These are phyloP conservation scores for Endoconidiophora laricicola DNA, from an alignment of 2,329 filamentous ascomycete species.

Conservation along the genomic window DNA sequence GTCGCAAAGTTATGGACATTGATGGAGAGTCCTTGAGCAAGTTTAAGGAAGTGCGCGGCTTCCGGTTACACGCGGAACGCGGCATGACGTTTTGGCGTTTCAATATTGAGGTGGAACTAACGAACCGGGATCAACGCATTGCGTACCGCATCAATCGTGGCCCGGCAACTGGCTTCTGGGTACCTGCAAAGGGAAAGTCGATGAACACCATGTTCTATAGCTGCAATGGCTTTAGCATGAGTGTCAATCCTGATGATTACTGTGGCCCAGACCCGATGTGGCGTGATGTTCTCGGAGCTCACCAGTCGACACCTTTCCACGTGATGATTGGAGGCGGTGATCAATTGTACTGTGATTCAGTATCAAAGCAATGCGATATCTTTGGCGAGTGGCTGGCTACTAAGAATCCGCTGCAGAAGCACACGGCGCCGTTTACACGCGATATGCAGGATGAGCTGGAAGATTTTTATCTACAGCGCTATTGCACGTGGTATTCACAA, in stretches of 20 bases:
- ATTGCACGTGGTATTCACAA: slow-evolving; percentile 91
- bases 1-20: slow-evolving; percentile 33
- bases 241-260: slow-evolving; percentile 60
- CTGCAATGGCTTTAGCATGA: slow-evolving; percentile 86
- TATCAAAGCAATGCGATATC: slow-evolving; percentile 54
- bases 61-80: slow-evolving; percentile 67
- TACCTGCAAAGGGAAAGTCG: slow-evolving; percentile 62
- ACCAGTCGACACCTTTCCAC: slow-evolving; percentile 85
- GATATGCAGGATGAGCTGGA: slow-evolving; percentile 85
- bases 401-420: slow-evolving; percentile 65
- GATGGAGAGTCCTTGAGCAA: slow-evolving; percentile 72
- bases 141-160: slow-evolving; percentile 92
- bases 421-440: slow-evolving; percentile 56
- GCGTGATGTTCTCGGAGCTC: slow-evolving; percentile 85
- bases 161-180: slow-evolving; percentile 83
- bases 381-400: slow-evolving; percentile 77
- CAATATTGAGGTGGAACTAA: slow-evolving; percentile 81
- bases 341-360: slow-evolving; percentile 87
- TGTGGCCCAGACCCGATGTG: slow-evolving; percentile 91
- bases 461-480: slow-evolving; percentile 71
- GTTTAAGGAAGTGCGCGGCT: slow-evolving; percentile 68
- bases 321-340: slow-evolving; percentile 97
- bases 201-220: slow-evolving; percentile 99
- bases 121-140: slow-evolving; percentile 61
- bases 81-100: slow-evolving; percentile 96